Base-by-base conservation (phyloP, 306 rosid species). In the cucumber (Cucumis sativus) region DNA sequence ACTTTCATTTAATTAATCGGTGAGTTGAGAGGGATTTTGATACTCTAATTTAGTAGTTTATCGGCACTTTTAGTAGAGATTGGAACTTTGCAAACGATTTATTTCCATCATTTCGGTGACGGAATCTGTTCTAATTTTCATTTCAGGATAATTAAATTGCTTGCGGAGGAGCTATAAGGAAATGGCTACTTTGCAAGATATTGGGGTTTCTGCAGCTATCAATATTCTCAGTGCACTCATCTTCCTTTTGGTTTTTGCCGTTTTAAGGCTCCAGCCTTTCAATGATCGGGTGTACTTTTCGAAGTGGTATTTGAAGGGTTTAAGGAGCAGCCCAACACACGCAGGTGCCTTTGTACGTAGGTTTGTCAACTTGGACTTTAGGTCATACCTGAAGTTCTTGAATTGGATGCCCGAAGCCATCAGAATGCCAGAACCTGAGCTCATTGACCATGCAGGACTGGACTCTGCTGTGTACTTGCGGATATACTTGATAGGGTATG, bases 331-430 rank as follows among this genome's bases (percentile, higher is more conserved):
- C 84, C 98, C 98, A 37, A 78, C 85, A 14, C 85, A 72, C 2
- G 88, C 93, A 41, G 97, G 97, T 40, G 84, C 90, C 3, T 89
- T 90, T 82, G 88, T 90, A 41, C 85, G 90, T 43, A 87, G 87
- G 79, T 85, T 95, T 79, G 97, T 95, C 77, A 95, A 95, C 83
- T 82, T 95, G 78, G 98, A 95, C 83, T 95, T 86, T 80, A 84
- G 90, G 80, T 66, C 98, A 28, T 95, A 95, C 79, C 1, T 89
- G 55, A 66, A 86, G 83, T 95, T 92, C 65, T 77, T 92, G 86
- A 88, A 88, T 83, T 95, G 98, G 98, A 92, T 95, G 96, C 97
- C 97, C 13, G 97, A 77, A 10, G 98, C 98, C n/a, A 80, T 95
- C 74, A 82, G 78, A 81, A 95, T 95, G 98, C 98, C 98, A 0